Percentiles rank a stretch among this genome's conserved stretches.
phyloP scores from a whole-genome alignment of 2,329 filamentous ascomycete genomes.

The Aspergillus proliferans region DNA sequence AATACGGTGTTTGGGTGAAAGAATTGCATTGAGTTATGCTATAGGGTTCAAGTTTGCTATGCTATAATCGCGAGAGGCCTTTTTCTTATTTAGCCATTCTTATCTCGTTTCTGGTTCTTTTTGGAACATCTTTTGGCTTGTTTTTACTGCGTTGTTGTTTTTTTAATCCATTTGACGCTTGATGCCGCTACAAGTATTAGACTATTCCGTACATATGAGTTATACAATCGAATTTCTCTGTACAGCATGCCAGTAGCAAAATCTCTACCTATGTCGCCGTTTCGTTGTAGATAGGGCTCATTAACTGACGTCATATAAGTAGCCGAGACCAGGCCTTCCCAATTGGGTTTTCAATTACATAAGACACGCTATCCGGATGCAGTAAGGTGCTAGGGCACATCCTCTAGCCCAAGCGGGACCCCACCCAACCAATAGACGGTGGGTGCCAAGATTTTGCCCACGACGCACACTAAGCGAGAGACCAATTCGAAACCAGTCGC shows the following conservation, averaged over 20 bases:
- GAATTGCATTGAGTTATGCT: conserved; percentile 8
- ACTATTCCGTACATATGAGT: background rate
- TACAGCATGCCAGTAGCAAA: background rate
- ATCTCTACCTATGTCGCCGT: too few relatives aligned
- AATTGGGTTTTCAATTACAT: background rate
- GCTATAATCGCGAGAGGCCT: conserved; percentile 5
- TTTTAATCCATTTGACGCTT: background rate
- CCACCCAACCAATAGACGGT: conserved; percentile 17
- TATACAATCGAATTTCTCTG: background rate
- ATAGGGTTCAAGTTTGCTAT: conserved; percentile 7
- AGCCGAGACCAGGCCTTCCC: too few relatives aligned
- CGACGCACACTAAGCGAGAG: conserved; percentile 42
- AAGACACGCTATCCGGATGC: conserved; percentile 5
- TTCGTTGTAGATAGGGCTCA: too few relatives aligned
- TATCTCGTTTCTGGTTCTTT: conserved; percentile 4
- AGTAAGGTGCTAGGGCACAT: conserved; percentile 35
- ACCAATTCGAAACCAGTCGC: conserved; percentile 24
- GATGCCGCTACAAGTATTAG: background rate
- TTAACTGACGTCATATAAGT: too few relatives aligned
- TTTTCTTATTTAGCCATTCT: conserved; percentile 3
- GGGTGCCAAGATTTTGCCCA: conserved; percentile 39
- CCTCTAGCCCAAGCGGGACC: conserved; percentile 4
- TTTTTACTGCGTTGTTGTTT: background rate
- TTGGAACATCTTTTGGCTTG: background rate
- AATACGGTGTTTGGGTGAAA: conserved; percentile 30